phyloP scores from a whole-genome alignment of 129 eudicot species.

The Scalesia atractyloides region DNA sequence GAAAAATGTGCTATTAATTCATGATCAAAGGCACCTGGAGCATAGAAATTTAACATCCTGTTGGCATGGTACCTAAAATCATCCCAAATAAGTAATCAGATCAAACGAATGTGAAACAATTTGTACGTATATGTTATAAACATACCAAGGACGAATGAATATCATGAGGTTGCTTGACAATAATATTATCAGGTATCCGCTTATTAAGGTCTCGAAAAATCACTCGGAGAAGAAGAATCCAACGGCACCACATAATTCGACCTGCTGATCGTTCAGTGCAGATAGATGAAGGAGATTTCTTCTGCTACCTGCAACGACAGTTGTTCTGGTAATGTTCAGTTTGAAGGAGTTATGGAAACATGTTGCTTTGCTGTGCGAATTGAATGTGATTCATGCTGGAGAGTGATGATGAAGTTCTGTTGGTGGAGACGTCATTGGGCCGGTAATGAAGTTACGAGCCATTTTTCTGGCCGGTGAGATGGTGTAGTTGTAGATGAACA shows the following conservation, averaged over 20 bases:
- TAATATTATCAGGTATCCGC: constrained; percentile 81
- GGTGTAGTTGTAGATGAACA: too few relatives aligned
- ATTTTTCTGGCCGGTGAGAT: constrained; percentile 9
- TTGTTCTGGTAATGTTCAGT: constrained; percentile 2
- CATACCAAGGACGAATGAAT: constrained; percentile 68
- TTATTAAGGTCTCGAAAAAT: constrained; percentile 89
- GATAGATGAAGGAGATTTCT: constrained; percentile 4
- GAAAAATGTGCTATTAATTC: not conserved
- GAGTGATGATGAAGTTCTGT: too few relatives aligned
- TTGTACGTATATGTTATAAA: not conserved
- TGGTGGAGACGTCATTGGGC: too few relatives aligned
- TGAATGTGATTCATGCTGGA: constrained; percentile 37
- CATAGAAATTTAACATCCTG: constrained; percentile 94
- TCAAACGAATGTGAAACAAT: not conserved
- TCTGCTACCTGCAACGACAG: not conserved
- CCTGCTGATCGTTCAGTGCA: constrained; percentile 39
- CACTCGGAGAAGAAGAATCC: constrained; percentile 58
- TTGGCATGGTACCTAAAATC: constrained; percentile 82
- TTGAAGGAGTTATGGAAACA: constrained; percentile 1
- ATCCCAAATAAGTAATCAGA: not conserved
- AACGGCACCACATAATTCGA: constrained; percentile 90
- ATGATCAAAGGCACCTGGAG: constrained; percentile 62
- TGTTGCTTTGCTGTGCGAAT: constrained; percentile 7
- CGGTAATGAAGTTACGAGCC: too few relatives aligned
- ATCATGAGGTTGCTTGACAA: constrained; percentile 29